Evolutionary conservation across 2,329 filamentous ascomycete genomes (phyloP).

Genomic region (Ophiocordyceps camponoti-saundersi): DNA sequence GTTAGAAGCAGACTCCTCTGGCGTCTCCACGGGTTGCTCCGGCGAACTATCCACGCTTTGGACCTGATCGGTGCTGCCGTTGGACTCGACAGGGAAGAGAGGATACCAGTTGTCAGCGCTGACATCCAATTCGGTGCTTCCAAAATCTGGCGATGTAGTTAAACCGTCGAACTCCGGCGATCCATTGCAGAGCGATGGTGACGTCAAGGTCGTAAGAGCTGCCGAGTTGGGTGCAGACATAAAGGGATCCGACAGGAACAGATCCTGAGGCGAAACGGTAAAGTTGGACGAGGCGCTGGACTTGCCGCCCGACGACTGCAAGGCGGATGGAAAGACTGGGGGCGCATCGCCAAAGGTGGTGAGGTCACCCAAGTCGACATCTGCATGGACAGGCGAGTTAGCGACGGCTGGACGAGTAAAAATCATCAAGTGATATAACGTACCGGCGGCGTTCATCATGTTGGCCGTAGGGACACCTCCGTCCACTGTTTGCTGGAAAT

Average conservation of each 20-base stretch:
- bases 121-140: constrained; percentile 35
- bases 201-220: constrained; percentile 70
- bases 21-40: constrained; percentile 25
- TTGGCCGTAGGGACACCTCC: constrained; percentile 25
- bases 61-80: constrained; percentile 8
- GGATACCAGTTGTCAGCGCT: constrained; percentile 50
- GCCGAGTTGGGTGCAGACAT: constrained; percentile 68
- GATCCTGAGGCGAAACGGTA: constrained; percentile 74
- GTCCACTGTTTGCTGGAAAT: constrained; percentile 46
- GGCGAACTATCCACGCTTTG: constrained; percentile 22
- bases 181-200: constrained; percentile 61
- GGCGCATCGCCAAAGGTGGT: constrained; percentile 34
- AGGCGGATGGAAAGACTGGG: constrained; percentile 29
- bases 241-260: constrained; percentile 52
- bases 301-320: constrained; percentile 30
- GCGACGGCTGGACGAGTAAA: background rate
- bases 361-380: constrained; percentile 42
- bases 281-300: constrained; percentile 35
- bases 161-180: constrained; percentile 62
- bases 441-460: constrained; percentile 28
- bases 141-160: constrained; percentile 66
- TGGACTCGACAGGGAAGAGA: constrained; percentile 44
- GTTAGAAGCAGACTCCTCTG: constrained; percentile 23
- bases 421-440: constrained; percentile 4
- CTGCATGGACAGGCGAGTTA: constrained; percentile 23